Evolutionary conservation across 2,329 filamentous ascomycete species (phyloP), one percentile per base, ranked within the genome.

Genomic region (Leptosphaerulina australis): DNA sequence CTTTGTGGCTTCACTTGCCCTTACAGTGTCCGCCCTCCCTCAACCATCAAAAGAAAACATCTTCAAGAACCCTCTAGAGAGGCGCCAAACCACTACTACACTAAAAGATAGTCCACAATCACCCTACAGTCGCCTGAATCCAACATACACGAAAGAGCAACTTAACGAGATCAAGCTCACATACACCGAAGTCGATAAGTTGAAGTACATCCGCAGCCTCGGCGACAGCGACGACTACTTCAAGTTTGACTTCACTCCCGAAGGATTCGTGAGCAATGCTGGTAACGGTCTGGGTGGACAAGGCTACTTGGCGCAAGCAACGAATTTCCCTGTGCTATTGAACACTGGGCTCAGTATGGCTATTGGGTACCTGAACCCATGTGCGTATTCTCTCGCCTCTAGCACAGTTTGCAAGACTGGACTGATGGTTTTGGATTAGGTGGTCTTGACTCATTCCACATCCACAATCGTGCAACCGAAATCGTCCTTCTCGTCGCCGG

Each of bases 361-460:
- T 5, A 45, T 45, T 31, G 25, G 33, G 14, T 45, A 45, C 8
- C n/a, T 45, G n/a, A 45, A 37, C 20, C 33, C 43, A 7, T 45
- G 33, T 45, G 20, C 29, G 33, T 21, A 18, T 6, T 25, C 24
- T 25, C 24, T 25, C 24, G 24, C n/a, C n/a, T n/a, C n/a, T n/a
- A n/a, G n/a, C n/a, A n/a, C n/a, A n/a, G n/a, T n/a, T n/a, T n/a
- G n/a, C n/a, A n/a, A n/a, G n/a, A n/a, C n/a, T n/a, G n/a, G n/a
- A n/a, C n/a, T n/a, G n/a, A n/a, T n/a, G n/a, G n/a, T n/a, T n/a
- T n/a, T n/a, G n/a, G n/a, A n/a, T n/a, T n/a, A 44, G 41, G 41
- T 12, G 41, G 31, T 11, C 41, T 44, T n/a, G 33, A 44, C 33
- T 44, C 41, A 17, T 44, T 44, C 31, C 41, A 44, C 25, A 44